Evolutionary conservation across 177 flowering plant genomes (phyloP).

Genomic region (Vitis hybrid): DNA sequence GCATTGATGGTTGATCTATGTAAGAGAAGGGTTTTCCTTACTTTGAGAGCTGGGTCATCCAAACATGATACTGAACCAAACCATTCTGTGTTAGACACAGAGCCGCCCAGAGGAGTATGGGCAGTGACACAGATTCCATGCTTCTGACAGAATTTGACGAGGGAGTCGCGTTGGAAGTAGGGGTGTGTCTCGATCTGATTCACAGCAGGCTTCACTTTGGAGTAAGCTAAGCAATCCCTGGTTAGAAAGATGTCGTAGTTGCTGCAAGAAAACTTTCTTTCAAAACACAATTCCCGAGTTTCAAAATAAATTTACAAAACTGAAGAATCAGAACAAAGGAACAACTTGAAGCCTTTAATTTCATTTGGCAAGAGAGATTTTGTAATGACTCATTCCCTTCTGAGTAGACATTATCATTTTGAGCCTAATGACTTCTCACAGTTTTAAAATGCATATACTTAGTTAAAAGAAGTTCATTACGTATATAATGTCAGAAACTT

Average conservation of each 20-base stretch:
- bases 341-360: too few relatives aligned
- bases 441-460: too few relatives aligned
- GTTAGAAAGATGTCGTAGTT: conserved; percentile 88
- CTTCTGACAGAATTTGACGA: conserved; percentile 92
- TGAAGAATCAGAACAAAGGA: too few relatives aligned
- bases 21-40: conserved; percentile 13
- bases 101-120: conserved; percentile 91
- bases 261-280: conserved; percentile 44
- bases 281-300: too few relatives aligned
- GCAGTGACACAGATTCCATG: conserved; percentile 90
- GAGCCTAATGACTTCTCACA: too few relatives aligned
- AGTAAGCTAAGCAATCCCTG: conserved; percentile 87
- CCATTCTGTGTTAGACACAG: conserved; percentile 78
- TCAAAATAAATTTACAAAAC: too few relatives aligned
- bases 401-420: too few relatives aligned
- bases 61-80: conserved; percentile 82
- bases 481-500: too few relatives aligned
- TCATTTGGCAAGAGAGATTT: too few relatives aligned
- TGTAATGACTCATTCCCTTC: too few relatives aligned
- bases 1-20: background rate
- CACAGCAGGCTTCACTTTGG: conserved; percentile 93
- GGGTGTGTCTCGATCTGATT: conserved; percentile 95
- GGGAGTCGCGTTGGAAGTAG: conserved; percentile 88
- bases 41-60: conserved; percentile 76
- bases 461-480: too few relatives aligned